Conservation (phyloP, 352 stramenopile genomes). For the Pythium brassicae region DNA sequence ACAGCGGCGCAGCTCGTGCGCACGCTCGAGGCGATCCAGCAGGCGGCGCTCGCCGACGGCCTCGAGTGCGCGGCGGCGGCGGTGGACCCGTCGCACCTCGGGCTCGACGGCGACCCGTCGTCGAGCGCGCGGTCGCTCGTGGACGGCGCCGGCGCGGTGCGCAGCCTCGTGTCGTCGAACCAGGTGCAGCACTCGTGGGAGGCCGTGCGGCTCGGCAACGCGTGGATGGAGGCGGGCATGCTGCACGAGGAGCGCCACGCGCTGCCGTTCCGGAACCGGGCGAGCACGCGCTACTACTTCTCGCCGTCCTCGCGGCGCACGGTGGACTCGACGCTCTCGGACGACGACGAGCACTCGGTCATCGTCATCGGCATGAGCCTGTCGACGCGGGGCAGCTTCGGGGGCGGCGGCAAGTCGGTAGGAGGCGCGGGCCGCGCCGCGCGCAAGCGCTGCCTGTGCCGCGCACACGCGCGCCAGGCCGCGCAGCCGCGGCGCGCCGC, state of each 20-base stretch:
- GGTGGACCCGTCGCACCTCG: conserved; percentile 25
- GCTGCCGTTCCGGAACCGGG: conserved; percentile 26
- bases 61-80: conserved; percentile 32
- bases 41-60: conserved; percentile 13
- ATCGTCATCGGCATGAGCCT: conserved; percentile 17
- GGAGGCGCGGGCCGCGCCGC: background rate
- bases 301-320: background rate
- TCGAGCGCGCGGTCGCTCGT: conserved; percentile 23
- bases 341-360: conserved; percentile 9
- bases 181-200: conserved; percentile 42
- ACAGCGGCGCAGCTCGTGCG: conserved; percentile 38
- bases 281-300: conserved; percentile 12
- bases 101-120: conserved; percentile 25
- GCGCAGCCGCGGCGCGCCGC: background rate
- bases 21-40: conserved; percentile 40
- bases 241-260: conserved; percentile 49
- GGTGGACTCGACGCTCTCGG: conserved; percentile 8
- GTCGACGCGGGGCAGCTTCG: conserved; percentile 6
- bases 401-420: background rate
- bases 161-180: conserved; percentile 17
- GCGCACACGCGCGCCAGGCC: conserved; percentile 10
- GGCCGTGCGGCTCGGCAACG: conserved; percentile 51
- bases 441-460: conserved; percentile 12
- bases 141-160: conserved; percentile 11
- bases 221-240: conserved; percentile 53